Conservation (phyloP, 2,329 filamentous ascomycete genomes). For the Rugonectria rugulosa region DNA sequence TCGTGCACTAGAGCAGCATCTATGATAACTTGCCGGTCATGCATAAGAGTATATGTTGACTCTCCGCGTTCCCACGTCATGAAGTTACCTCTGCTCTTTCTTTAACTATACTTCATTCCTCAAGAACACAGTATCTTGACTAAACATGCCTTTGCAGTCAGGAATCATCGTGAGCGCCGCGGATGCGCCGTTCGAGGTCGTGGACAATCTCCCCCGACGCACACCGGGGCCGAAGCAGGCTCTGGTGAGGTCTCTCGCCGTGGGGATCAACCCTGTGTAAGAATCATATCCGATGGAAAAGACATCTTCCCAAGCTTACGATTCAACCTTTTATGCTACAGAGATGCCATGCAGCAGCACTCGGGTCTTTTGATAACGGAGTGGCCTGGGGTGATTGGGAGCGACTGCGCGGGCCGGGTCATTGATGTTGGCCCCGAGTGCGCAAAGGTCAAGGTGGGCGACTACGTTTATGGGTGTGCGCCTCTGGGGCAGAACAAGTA, state of each 20-base stretch:
- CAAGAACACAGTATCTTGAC: background rate
- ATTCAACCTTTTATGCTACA: conserved; percentile 12
- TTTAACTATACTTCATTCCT: background rate
- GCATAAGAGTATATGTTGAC: too few species aligned
- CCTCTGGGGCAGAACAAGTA: conserved; percentile 43
- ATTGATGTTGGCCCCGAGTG: conserved; percentile 40
- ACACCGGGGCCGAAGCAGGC: conserved; percentile 43
- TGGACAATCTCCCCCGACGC: conserved; percentile 33
- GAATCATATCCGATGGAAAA: background rate
- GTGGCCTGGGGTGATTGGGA: conserved; percentile 49
- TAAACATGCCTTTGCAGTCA: conserved; percentile 27
- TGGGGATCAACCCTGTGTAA: conserved; percentile 48
- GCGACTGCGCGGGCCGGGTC: conserved; percentile 46
- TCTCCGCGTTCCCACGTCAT: background rate
- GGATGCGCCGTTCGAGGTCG: conserved; percentile 31
- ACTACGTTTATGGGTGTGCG: conserved; percentile 46
- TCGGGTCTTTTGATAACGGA: conserved; percentile 42
- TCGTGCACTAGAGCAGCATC: too few species aligned
- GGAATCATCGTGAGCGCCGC: conserved; percentile 30
- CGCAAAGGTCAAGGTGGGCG: conserved; percentile 42
- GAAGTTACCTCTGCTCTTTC: background rate
- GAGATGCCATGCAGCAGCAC: conserved; percentile 44
- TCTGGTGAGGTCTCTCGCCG: conserved; percentile 46
- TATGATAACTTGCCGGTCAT: too few species aligned
- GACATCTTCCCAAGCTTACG: too few species aligned